Evolutionary conservation across 2,329 filamentous ascomycete species (phyloP), one percentile per base, ranked within the genome.

Genomic region (Penicillium carneum): DNA sequence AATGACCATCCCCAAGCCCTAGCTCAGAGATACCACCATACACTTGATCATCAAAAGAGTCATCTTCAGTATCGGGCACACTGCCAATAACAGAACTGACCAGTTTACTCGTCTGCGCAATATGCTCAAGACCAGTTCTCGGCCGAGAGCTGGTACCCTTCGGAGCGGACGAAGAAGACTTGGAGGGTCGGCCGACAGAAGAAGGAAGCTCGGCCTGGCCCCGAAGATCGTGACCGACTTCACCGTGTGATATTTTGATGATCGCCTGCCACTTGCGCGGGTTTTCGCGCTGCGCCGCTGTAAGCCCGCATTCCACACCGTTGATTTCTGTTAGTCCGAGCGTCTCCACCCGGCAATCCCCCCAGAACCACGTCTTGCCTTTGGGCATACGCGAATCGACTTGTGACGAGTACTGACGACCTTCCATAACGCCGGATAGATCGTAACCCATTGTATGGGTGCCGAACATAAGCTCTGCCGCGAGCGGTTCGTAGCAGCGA

Each of bases 241-340:
- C 74, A 6, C 78, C 79, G 16, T 82, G 77, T 8, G 84, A 67
- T 6, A 82, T 72, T 29, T 77, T 79, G 50, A 84, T 74, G 31
- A 80, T 77, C 3, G 78, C 79, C 16, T 80, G 77, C 79, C 81
- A 84, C 61, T 78, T 78, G 49, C 77, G 77, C 0, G 80, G 72
- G 59, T 84, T 31, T 12, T 60, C 76, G 8, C 83, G 78, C 8
- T 78, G 71, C 0, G 74, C 76, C 54, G 84, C 81, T 42, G 78
- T 80, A 20, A 75, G 73, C 0, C 83, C 79, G 5, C 85, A 81
- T 33, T 84, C 83, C 1, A 81, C 68, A 1, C 83, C 83, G 62
- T 87, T 87, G 39, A 87, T 72, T 3, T 81, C 81, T 31, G 82
- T 81, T 6, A 88, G 68, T 31, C 84, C 84, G 0, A 88, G 79